phyloP scores from a whole-genome alignment of 768 basidiomycete species.

The Austroboletus eburneus region DNA sequence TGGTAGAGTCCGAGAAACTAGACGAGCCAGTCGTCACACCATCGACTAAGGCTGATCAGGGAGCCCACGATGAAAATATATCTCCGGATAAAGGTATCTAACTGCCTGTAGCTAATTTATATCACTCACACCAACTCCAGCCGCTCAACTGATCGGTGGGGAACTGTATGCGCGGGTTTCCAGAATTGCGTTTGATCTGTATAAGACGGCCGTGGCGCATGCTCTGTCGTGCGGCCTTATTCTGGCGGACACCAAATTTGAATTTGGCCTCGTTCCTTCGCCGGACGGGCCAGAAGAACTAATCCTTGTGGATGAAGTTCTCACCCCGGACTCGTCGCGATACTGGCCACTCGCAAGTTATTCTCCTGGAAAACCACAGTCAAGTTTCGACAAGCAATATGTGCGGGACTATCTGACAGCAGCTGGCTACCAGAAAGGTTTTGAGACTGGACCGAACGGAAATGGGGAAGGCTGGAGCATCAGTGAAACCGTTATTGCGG shows the following conservation, averaged over 20 bases:
- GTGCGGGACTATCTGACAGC: conserved; percentile 83
- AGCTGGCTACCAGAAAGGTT: conserved; percentile 69
- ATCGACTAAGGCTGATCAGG: conserved; percentile 94
- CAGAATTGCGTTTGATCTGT: conserved; percentile 57
- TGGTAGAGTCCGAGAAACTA: conserved; percentile 78
- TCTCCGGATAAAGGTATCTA: conserved; percentile 67
- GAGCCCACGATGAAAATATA: conserved; percentile 94
- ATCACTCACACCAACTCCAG: conserved; percentile 33
- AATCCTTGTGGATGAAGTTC: conserved; percentile 92
- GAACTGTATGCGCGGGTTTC: conserved; percentile 61
- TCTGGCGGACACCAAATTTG: conserved; percentile 97
- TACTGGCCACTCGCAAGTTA: conserved; percentile 89
- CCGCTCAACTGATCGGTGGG: conserved; percentile 60
- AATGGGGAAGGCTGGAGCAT: conserved; percentile 76
- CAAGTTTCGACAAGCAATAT: conserved; percentile 97
- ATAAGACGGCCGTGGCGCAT: conserved; percentile 70
- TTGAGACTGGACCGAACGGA: conserved; percentile 70
- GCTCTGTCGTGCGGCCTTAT: conserved; percentile 78
- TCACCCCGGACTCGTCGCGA: conserved; percentile 95
- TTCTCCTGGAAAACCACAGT: conserved; percentile 67
- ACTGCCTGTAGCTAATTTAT: conserved; percentile 5
- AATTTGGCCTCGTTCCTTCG: conserved; percentile 79
- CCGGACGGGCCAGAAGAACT: conserved; percentile 42
- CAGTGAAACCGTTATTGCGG: conserved; percentile 67
- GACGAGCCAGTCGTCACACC: conserved; percentile 89